phyloP scores from a whole-genome alignment of 306 rosid species.

The Citrullus mucosospermus region DNA sequence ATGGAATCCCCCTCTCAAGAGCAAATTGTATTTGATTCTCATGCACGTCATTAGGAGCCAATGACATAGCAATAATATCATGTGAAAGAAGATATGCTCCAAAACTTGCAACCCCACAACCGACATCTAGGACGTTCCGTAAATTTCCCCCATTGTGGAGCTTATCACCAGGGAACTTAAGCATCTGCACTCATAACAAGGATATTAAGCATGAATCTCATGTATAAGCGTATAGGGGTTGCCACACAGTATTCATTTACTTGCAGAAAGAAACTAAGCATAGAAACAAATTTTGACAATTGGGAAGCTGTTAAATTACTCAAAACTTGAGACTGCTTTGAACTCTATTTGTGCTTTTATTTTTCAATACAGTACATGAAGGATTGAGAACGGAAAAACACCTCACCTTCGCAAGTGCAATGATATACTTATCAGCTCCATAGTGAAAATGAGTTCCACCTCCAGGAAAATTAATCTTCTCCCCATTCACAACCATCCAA shows the following conservation, averaged over 20 bases:
- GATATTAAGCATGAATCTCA: neutral
- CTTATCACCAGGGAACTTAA: constrained; percentile 36
- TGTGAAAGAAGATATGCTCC: constrained; percentile 57
- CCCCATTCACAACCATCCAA: constrained; percentile 64
- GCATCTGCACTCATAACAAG: constrained; percentile 28
- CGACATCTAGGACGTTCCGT: constrained; percentile 45
- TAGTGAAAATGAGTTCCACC: constrained; percentile 55
- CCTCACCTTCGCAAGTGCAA: constrained; percentile 35
- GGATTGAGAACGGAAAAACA: neutral
- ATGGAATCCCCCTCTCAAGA: constrained; percentile 53
- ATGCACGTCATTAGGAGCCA: constrained; percentile 55
- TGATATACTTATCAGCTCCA: constrained; percentile 55
- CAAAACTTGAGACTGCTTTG: neutral
- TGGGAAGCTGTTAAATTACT: neutral
- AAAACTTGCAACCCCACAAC: constrained; percentile 66
- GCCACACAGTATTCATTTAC: neutral
- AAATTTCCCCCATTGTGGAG: constrained; percentile 39
- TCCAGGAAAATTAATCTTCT: constrained; percentile 54
- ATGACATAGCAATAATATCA: constrained; percentile 33
- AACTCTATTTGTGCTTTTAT: neutral
- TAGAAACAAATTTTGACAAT: neutral
- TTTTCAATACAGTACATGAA: neutral
- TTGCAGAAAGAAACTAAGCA: neutral
- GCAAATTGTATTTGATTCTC: constrained; percentile 63
- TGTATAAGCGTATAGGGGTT: neutral